These are phyloP conservation scores for Lentinula aciculospora DNA, from an alignment of 768 basidiomycete genomes.

Conservation along the genomic window DNA sequence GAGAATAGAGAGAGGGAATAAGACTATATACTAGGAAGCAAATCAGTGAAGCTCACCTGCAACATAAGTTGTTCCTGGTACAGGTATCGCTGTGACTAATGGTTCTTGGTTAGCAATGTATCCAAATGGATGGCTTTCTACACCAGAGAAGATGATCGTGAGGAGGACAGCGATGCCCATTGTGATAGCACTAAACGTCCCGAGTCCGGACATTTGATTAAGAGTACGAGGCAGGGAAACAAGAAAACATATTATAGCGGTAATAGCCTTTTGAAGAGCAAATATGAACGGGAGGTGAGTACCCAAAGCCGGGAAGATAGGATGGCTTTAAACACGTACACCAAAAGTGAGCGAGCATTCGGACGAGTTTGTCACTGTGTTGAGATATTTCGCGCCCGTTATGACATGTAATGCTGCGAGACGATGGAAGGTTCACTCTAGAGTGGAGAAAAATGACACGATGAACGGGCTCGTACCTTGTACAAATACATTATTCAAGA, in stretches of 20 bases:
- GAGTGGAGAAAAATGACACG: background rate
- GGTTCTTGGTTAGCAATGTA: constrained; percentile 30
- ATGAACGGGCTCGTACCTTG: constrained; percentile 25
- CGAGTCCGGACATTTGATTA: constrained; percentile 32
- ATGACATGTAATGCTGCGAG: constrained; percentile 35
- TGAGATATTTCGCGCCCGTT: constrained; percentile 39
- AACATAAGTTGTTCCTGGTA: constrained; percentile 33
- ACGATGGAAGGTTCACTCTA: background rate
- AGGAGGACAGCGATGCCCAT: constrained; percentile 43
- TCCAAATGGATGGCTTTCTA: constrained; percentile 35
- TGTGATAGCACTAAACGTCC: constrained; percentile 33
- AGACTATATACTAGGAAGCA: background rate
- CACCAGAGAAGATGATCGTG: constrained; percentile 33
- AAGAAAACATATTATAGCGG: constrained; percentile 33
- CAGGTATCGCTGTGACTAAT: constrained; percentile 28
- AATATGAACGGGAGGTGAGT: no score
- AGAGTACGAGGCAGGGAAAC: constrained; percentile 39
- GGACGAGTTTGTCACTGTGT: constrained; percentile 37
- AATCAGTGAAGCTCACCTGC: constrained; percentile 18
- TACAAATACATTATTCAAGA: constrained; percentile 52
- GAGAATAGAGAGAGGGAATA: background rate
- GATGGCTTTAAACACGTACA: background rate
- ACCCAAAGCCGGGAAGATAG: background rate
- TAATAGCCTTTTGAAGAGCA: constrained; percentile 17
- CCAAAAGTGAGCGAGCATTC: constrained; percentile 35